Base-by-base conservation (phyloP, 2,329 filamentous ascomycete species). In the Alternaria burnsii region DNA sequence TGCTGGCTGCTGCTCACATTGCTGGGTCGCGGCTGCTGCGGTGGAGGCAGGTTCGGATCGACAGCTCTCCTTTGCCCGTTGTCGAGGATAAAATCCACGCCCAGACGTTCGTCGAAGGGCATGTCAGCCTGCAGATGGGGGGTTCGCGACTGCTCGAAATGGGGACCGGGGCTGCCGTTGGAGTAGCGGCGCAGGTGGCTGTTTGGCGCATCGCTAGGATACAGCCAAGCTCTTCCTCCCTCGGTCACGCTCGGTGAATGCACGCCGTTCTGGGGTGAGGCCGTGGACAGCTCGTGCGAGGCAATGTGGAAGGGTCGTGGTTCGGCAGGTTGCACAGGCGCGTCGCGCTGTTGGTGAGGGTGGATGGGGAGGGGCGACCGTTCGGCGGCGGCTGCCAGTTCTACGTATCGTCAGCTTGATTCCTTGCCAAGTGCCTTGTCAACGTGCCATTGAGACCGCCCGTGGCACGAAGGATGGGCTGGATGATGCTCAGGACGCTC, bases 81-180 rank as follows among this genome's bases (percentile, higher is more conserved):
- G 34, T 85, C 80, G 1, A 94, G 83, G 2, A 95, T 82, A 67
- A 93, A 94, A 58, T 89, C 89, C 32, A 95, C 85, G 6, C 88
- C 89, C 9, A 94, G 82, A 47, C 88, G 85, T 72, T 94, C 91
- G 56, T 80, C 78, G 40, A 76, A 76, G 34, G 72, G 67, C 65
- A 71, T 70, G 4, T 74, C 75, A 4, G 65, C 50, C 18, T 68
- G 61, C 3, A 69, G 54, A 10, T 70, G 51, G 34, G 65, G 34
- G 12, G 65, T 68, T 74, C 81, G 64, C 71, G 79, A 78, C 41
- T 79, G 78, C 44, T 80, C 79, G 41, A 82, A 80, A n/a, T 79
- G 79, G 26, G 77, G 62, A 43, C 75, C 76, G 30, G 77, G 63
- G 52, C 75, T 77, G 34, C 80, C 76, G 32, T 78, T 76, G 34